Base-by-base conservation (phyloP, 441 rosid species). In the Melastoma candidum region DNA sequence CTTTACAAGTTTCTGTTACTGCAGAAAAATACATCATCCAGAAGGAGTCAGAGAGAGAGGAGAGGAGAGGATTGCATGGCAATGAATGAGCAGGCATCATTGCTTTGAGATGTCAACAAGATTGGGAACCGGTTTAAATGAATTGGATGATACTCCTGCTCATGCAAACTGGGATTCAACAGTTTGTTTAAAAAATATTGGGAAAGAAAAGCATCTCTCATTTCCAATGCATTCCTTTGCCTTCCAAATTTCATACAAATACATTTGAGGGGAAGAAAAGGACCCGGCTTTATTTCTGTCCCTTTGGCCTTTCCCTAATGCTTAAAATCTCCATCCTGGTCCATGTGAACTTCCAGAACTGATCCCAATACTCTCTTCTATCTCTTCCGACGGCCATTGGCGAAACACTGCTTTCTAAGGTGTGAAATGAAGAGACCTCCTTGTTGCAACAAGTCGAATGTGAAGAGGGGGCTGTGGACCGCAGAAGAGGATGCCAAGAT, bases 341-440 rank as follows among this genome's bases (percentile, higher is more conserved):
- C 14, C 63, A 32, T 64, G 27, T 36, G 41, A 36, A 4, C 41
- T 36, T 1, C 8, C 7, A 4, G 41, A 36, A 36, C 41, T 4
- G 41, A 36, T 4, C 41, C 41, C 8, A 49, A 26, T 44, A 27
- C 49, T 29, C 47, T 46, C 22, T 41, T 50, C 44, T 36, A 25
- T 47, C 47, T 22, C 3, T 64, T 46, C 48, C 2, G 5, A 48
- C 26, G 41, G 54, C 22, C 22, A 17, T 17, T 47, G 56, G 10
- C 11, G 32, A 17, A 32, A 14, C 1, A 10, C 59, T 60, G 39
- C 56, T 47, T 26, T 36, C 46, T 11, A 60, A 32, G 53, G 29
- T 53, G 45, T 53, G 61, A 57, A 54, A 67, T 77, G 84, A 84
- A 73, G 59, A 71, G 78, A 63, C 73, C 80, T 29, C 82, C 76